These are phyloP conservation scores for Capronia coronata DNA, from an alignment of 2,329 filamentous ascomycete species.

Conservation along the genomic window DNA sequence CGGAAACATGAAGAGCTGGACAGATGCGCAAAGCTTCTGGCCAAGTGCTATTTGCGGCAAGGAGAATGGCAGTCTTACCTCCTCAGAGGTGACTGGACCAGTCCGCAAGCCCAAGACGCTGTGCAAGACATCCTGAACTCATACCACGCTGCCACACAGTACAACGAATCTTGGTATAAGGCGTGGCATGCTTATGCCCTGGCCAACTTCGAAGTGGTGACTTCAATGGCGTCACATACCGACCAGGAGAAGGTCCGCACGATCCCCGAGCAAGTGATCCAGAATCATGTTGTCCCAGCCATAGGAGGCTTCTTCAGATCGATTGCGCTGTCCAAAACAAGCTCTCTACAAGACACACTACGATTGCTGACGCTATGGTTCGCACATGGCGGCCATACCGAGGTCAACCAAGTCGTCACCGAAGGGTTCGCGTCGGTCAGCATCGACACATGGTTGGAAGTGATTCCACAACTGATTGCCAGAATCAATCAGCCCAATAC, in stretches of 20 bases:
- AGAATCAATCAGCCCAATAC: slow-evolving; percentile 94
- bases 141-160: slow-evolving; percentile 85
- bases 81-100: slow-evolving; percentile 82
- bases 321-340: slow-evolving; percentile 82
- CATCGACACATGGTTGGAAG: slow-evolving; percentile 97
- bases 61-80: slow-evolving; percentile 91
- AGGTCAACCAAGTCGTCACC: slow-evolving; percentile 81
- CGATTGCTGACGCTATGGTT: slow-evolving; percentile 94
- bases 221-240: slow-evolving; percentile 62
- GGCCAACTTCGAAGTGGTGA: slow-evolving; percentile 97
- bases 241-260: slow-evolving; percentile 48
- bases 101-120: slow-evolving; percentile 75
- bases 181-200: slow-evolving; percentile 99
- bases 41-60: slow-evolving; percentile 92
- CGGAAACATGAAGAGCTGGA: slow-evolving; percentile 45
- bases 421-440: slow-evolving; percentile 89
- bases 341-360: slow-evolving; percentile 91
- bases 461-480: slow-evolving; percentile 94
- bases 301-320: slow-evolving; percentile 97
- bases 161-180: slow-evolving; percentile 95
- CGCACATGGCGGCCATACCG: slow-evolving; percentile 76
- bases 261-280: slow-evolving; percentile 49
- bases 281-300: slow-evolving; percentile 82
- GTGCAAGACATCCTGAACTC: slow-evolving; percentile 85
- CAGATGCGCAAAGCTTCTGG: slow-evolving; percentile 64